phyloP scores from a whole-genome alignment of 2,329 filamentous ascomycete species.

The Beauveria australis region DNA sequence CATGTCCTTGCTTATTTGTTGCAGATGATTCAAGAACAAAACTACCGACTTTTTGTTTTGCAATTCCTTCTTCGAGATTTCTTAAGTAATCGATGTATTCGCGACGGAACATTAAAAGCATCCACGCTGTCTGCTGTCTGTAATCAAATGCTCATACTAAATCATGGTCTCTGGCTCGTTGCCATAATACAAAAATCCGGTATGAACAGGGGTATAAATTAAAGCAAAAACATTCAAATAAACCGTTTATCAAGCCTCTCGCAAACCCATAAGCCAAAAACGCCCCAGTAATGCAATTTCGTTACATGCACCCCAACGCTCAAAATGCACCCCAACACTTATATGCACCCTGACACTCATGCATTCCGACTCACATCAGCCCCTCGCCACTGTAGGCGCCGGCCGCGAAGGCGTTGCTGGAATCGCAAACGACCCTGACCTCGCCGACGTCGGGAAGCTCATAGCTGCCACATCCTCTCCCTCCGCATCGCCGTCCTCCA shows the following conservation, averaged over 20 bases:
- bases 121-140: neutral
- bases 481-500: slow-evolving; percentile 42
- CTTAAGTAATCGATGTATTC: neutral
- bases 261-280: neutral
- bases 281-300: neutral
- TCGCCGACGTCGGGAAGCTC: slow-evolving; percentile 27
- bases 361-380: neutral
- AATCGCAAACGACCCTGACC: slow-evolving; percentile 24
- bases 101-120: neutral
- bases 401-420: slow-evolving; percentile 2
- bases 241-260: neutral
- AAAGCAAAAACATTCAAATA: neutral
- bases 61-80: neutral
- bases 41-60: neutral
- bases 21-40: neutral
- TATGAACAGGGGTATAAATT: neutral
- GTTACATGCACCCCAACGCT: neutral
- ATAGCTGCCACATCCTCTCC: slow-evolving; percentile 46
- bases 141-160: neutral
- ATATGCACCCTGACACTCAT: neutral
- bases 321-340: neutral
- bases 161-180: neutral
- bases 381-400: slow-evolving; percentile 1
- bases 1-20: neutral
- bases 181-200: neutral